Conservation (phyloP, 2,329 filamentous ascomycete species). For the Pestalotiopsis sp. region DNA sequence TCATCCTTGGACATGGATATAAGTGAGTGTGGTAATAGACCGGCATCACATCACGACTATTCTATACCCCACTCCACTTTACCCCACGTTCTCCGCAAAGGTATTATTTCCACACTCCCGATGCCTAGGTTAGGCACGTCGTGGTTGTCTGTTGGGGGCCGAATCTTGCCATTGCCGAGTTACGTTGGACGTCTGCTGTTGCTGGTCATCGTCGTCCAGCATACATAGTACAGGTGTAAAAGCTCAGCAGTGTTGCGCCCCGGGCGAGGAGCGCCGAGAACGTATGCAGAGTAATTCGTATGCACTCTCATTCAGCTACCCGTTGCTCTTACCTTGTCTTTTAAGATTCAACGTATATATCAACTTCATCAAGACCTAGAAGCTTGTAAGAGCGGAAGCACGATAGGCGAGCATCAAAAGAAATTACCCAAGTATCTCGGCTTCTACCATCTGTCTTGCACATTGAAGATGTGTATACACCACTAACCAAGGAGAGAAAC, state of each 20-base stretch:
- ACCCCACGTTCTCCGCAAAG: constrained; percentile 15
- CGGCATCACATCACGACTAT: background rate
- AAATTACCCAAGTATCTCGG: background rate
- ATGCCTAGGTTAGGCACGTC: background rate
- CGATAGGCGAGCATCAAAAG: background rate
- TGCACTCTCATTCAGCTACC: no score
- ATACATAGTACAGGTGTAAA: no score
- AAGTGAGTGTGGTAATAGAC: background rate
- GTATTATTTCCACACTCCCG: background rate
- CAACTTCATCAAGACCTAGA: background rate
- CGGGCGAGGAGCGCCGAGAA: no score
- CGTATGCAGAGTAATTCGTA: no score
- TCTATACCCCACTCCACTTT: background rate
- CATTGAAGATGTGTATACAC: background rate
- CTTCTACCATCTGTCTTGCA: background rate
- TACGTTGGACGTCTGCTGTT: no score
- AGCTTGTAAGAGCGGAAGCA: background rate
- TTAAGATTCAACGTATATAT: background rate
- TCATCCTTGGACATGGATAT: background rate
- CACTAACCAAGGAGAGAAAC: background rate
- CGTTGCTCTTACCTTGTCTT: no score
- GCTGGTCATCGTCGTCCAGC: no score
- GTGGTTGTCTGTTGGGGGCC: background rate
- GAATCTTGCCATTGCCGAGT: no score
- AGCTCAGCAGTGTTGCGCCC: no score